Evolutionary conservation across 2,329 filamentous ascomycete genomes (phyloP).

Genomic region (Trichoderma oligosporum): DNA sequence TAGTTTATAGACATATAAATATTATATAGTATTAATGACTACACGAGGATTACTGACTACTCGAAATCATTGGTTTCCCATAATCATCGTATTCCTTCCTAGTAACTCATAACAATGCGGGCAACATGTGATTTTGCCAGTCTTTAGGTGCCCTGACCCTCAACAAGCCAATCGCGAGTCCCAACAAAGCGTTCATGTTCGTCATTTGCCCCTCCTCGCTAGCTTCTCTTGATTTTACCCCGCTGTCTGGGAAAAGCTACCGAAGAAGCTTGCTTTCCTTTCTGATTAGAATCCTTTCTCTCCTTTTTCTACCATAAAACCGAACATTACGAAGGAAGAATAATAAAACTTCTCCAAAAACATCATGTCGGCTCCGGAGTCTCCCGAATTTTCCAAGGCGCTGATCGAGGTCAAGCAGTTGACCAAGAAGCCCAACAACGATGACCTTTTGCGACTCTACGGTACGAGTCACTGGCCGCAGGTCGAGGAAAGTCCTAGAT

Average conservation of each 20-base stretch:
- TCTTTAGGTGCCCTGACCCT: slow-evolving; percentile 7
- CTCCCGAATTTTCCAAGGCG: slow-evolving; percentile 52
- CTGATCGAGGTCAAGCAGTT: slow-evolving; percentile 64
- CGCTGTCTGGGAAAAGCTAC: not conserved
- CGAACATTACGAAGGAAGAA: not conserved
- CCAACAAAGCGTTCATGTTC: slow-evolving; percentile 11
- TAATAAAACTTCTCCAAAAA: slow-evolving; percentile 4
- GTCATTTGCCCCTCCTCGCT: slow-evolving; percentile 13
- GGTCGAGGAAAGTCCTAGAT: too few relatives aligned
- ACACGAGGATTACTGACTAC: too few relatives aligned
- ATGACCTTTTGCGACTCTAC: slow-evolving; percentile 62
- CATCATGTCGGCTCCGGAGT: slow-evolving; percentile 41
- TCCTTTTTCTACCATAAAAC: not conserved
- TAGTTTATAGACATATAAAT: not conserved
- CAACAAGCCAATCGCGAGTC: slow-evolving; percentile 16
- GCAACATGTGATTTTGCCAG: slow-evolving; percentile 6
- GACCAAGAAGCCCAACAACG: slow-evolving; percentile 58
- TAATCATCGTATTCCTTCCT: too few relatives aligned
- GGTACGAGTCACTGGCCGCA: too few relatives aligned
- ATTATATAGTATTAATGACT: too few relatives aligned
- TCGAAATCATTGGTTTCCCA: too few relatives aligned
- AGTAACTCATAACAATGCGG: too few relatives aligned
- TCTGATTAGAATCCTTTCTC: not conserved
- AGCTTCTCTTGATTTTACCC: slow-evolving; percentile 7
- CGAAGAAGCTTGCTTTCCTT: not conserved